Evolutionary conservation across 768 basidiomycete species (phyloP), one percentile per base, ranked within the genome.

Genomic region (Pleurotus citrinopileatus): DNA sequence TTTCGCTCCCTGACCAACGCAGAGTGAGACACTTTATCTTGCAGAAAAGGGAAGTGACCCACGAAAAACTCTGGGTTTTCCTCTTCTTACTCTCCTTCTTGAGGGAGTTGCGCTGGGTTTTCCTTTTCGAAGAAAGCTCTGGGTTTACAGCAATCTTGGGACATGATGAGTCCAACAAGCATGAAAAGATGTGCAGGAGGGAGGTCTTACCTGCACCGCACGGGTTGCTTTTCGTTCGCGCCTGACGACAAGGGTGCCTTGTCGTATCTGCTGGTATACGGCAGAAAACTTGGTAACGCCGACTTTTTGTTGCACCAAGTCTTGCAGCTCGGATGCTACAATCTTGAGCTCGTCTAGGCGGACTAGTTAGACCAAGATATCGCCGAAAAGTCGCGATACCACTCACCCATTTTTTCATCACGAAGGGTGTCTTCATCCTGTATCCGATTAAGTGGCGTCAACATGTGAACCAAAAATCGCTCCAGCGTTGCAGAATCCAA

Each of bases 41-140:
- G 52, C 47, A 42, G 40, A 44, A 55, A 53, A 34, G 22, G 26
- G 17, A 17, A 40, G 36, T n/a, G 7, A 77, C 88, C 71, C 61
- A 87, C 87, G 77, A 75, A 63, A 83, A 85, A 22, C 67, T 63
- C 23, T 74, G 67, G 42, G 76, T 79, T 68, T 92, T 94, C 62
- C 91, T 73, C 67, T 95, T 95, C 64, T 86, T 78, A 59, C 88
- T 88, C 60, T 91, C 91, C 69, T 92, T 94, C 74, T 95, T 95
- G 60, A 81, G 75, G 8, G 67, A 68, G 57, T 91, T 91, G 58
- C 84, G 72, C 59, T 87, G 86, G 53, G 81, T 63, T 67, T 89
- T 93, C 55, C 90, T 73, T 65, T 80, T 86, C 13, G 91, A 89
- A 20, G 89, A 86, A 1, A 78, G 82, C 60, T 87, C 82, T 0